phyloP scores from a whole-genome alignment of 2,329 filamentous ascomycete genomes.

The Microsporum ferrugineum region DNA sequence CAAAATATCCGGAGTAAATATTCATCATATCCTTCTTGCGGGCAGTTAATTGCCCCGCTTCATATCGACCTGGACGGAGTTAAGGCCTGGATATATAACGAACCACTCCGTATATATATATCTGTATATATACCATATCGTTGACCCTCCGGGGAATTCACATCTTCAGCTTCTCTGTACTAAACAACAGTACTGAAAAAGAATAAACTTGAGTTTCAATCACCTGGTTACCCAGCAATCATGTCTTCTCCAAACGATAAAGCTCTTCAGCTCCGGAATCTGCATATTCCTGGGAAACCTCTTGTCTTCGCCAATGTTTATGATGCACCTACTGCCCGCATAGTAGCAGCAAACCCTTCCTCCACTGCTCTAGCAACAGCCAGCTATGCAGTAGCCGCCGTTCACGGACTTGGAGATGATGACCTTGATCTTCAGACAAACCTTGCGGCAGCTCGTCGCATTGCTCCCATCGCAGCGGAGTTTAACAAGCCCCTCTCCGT shows the following conservation, averaged over 20 bases:
- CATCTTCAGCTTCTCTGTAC: too few species aligned
- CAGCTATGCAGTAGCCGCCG: slow-evolving; percentile 41
- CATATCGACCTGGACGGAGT: neutral
- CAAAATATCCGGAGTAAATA: neutral
- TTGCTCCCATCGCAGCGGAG: slow-evolving; percentile 35
- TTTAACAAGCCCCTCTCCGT: slow-evolving; percentile 42
- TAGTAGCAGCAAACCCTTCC: slow-evolving; percentile 29
- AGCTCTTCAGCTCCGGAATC: slow-evolving; percentile 18
- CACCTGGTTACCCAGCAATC: neutral
- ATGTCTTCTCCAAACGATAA: slow-evolving; percentile 4
- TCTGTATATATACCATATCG: neutral
- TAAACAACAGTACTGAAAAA: neutral
- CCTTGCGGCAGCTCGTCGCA: slow-evolving; percentile 35
- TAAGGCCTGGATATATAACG: neutral
- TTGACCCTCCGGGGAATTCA: neutral
- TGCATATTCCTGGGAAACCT: slow-evolving; percentile 43
- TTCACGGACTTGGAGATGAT: slow-evolving; percentile 37
- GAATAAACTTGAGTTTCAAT: neutral
- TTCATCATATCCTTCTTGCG: neutral
- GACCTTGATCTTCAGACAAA: slow-evolving; percentile 43
- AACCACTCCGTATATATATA: neutral
- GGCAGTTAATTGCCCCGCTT: slow-evolving; percentile 1
- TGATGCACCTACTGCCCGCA: slow-evolving; percentile 39
- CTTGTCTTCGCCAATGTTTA: slow-evolving; percentile 46
- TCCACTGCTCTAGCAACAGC: slow-evolving; percentile 40